Evolutionary conservation across 176 grass and related monocot species (phyloP).

Genomic region (Carex myosuroides): DNA sequence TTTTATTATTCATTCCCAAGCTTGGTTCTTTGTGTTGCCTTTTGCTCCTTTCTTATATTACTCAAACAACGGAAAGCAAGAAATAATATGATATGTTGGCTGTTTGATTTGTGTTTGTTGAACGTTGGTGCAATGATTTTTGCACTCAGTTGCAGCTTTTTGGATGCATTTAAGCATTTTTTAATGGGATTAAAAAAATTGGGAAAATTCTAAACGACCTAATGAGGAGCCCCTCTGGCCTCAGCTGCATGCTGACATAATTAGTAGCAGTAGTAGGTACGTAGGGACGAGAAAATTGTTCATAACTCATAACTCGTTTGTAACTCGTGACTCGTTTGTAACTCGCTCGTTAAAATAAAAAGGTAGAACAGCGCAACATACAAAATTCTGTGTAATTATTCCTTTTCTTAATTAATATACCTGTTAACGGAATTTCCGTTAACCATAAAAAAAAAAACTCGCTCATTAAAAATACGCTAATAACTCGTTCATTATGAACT

Average conservation of each 20-base stretch:
- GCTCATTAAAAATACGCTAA: too few relatives aligned
- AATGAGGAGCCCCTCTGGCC: neutral
- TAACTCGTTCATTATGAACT: too few relatives aligned
- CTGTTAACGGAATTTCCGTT: too few relatives aligned
- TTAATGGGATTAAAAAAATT: neutral
- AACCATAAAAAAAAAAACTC: too few relatives aligned
- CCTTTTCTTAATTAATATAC: too few relatives aligned
- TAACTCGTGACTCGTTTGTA: too few relatives aligned
- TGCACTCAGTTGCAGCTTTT: slow-evolving; percentile 23
- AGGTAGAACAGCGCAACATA: too few relatives aligned
- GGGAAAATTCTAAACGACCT: neutral
- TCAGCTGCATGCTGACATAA: neutral
- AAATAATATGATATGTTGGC: slow-evolving; percentile 15
- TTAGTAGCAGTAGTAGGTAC: neutral
- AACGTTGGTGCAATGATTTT: slow-evolving; percentile 14
- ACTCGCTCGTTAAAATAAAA: too few relatives aligned
- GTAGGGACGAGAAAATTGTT: too few relatives aligned
- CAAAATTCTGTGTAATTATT: too few relatives aligned
- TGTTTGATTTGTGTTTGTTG: slow-evolving; percentile 18
- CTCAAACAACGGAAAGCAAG: slow-evolving; percentile 14
- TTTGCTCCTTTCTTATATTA: slow-evolving; percentile 21
- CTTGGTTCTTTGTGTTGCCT: slow-evolving; percentile 19
- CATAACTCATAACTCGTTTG: too few relatives aligned
- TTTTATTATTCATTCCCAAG: slow-evolving; percentile 2
- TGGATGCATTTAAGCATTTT: slow-evolving; percentile 18